Evolutionary conservation across 208 protist genomes (phyloP).

Genomic region (Leishmania martiniquensis): DNA sequence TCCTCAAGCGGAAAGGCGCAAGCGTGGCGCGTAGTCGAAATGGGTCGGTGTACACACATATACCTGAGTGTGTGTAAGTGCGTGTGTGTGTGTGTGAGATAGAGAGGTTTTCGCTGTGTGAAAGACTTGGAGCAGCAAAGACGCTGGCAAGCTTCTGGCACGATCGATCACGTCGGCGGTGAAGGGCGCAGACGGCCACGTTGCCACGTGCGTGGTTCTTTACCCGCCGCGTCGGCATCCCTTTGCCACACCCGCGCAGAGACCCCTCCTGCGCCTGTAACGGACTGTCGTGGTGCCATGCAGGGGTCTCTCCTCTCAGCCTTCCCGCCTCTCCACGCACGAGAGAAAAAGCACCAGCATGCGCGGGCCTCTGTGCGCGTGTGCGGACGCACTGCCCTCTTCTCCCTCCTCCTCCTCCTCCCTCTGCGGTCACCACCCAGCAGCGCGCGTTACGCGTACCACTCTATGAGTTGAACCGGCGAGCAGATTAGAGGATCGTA

Average conservation of each 20-base stretch:
- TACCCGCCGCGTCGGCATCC: neutral
- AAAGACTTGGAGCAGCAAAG: neutral
- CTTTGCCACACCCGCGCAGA: neutral
- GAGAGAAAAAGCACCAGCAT: neutral
- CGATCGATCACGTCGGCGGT: neutral
- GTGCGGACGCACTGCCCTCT: neutral
- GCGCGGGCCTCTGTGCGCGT: neutral
- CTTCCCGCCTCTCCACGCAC: no score
- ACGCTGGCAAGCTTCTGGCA: neutral
- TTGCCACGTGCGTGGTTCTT: neutral
- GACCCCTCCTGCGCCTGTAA: neutral
- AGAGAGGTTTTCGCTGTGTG: neutral
- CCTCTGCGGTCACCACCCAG: neutral
- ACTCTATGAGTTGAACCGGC: conserved; percentile 24
- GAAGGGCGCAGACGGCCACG: neutral
- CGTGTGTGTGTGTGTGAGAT: neutral
- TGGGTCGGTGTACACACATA: neutral
- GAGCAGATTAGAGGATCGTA: conserved; percentile 23
- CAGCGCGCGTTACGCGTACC: conserved; percentile 13
- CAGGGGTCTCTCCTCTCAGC: neutral
- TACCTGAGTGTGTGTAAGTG: neutral
- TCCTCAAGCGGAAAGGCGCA: neutral
- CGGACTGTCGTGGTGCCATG: neutral
- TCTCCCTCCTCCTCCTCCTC: no score
- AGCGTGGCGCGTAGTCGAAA: neutral